A percentile compares a stretch with the other conserved stretches of the same genome.
phyloP scores from a whole-genome alignment of 495 filamentous ascomycete species.

The Xylaria intraflava region DNA sequence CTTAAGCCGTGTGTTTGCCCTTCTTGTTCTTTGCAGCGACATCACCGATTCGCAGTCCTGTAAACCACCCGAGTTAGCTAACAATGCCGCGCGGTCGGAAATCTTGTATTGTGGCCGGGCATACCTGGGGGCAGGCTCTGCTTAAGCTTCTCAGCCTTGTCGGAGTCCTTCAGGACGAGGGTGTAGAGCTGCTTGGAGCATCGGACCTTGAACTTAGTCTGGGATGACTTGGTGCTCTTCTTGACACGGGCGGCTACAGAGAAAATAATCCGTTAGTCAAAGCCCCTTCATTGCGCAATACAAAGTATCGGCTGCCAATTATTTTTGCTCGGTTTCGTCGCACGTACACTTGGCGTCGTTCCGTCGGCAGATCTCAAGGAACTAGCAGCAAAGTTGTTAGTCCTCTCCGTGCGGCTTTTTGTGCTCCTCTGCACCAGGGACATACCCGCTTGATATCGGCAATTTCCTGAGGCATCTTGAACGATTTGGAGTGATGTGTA shows the following conservation, averaged over 20 bases:
- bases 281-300: constrained; percentile 7
- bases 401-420: not conserved
- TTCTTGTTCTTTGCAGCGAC: constrained; percentile 48
- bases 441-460: constrained; percentile 86
- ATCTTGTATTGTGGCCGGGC: constrained; percentile 25
- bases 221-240: constrained; percentile 77
- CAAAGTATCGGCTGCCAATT: not conserved
- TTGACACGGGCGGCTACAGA: constrained; percentile 97
- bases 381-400: constrained; percentile 50
- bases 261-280: constrained; percentile 30
- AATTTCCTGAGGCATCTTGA: constrained; percentile 96
- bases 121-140: constrained; percentile 93
- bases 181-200: constrained; percentile 94
- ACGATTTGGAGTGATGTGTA: constrained; percentile 23
- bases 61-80: constrained; percentile 5
- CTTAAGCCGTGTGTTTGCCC: constrained; percentile 32
- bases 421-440: not conserved
- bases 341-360: constrained; percentile 94
- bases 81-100: not conserved
- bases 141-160: constrained; percentile 99
- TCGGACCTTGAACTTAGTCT: constrained; percentile 99
- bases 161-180: constrained; percentile 90
- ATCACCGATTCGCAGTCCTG: constrained; percentile 44
- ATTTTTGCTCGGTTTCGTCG: constrained; percentile 5
- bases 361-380: constrained; percentile 99